Percentiles rank a stretch among this genome's conserved stretches.
Evolutionary conservation across 2,329 filamentous ascomycete species (phyloP).

Genomic region (Cladosporium velox): DNA sequence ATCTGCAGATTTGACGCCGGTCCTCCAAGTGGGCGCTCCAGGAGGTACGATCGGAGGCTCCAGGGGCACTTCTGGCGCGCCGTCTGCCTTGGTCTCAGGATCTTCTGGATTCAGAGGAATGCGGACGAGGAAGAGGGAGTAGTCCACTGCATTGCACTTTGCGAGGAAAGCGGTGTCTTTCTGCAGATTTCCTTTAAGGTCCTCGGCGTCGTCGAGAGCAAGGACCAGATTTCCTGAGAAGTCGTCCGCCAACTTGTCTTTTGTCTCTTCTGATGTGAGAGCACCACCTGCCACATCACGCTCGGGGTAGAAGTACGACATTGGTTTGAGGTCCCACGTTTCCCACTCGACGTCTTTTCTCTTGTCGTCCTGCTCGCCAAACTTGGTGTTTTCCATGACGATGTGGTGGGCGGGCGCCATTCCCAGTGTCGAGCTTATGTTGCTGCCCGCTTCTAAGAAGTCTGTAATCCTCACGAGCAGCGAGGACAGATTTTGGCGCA

Average conservation of each 20-base stretch:
- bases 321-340: slow-evolving; percentile 73
- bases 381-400: slow-evolving; percentile 75
- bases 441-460: slow-evolving; percentile 60
- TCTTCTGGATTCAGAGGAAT: slow-evolving; percentile 41
- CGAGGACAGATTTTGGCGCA: slow-evolving; percentile 60
- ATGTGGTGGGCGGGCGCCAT: slow-evolving; percentile 70
- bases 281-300: slow-evolving; percentile 67
- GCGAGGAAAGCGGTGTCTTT: slow-evolving; percentile 65
- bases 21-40: slow-evolving; percentile 55
- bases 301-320: slow-evolving; percentile 74
- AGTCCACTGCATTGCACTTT: slow-evolving; percentile 68
- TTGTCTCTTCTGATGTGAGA: slow-evolving; percentile 65
- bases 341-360: slow-evolving; percentile 58
- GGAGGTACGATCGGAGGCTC: slow-evolving; percentile 38
- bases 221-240: slow-evolving; percentile 68
- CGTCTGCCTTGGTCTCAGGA: slow-evolving; percentile 25
- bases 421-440: slow-evolving; percentile 62
- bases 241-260: slow-evolving; percentile 65
- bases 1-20: slow-evolving; percentile 62
- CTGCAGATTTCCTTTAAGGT: slow-evolving; percentile 58
- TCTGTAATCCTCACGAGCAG: slow-evolving; percentile 72
- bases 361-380: slow-evolving; percentile 55
- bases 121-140: slow-evolving; percentile 71
- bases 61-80: slow-evolving; percentile 38
- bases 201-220: slow-evolving; percentile 55